phyloP scores from a whole-genome alignment of 768 basidiomycete genomes.

The Cystofilobasidium bisporidii region DNA sequence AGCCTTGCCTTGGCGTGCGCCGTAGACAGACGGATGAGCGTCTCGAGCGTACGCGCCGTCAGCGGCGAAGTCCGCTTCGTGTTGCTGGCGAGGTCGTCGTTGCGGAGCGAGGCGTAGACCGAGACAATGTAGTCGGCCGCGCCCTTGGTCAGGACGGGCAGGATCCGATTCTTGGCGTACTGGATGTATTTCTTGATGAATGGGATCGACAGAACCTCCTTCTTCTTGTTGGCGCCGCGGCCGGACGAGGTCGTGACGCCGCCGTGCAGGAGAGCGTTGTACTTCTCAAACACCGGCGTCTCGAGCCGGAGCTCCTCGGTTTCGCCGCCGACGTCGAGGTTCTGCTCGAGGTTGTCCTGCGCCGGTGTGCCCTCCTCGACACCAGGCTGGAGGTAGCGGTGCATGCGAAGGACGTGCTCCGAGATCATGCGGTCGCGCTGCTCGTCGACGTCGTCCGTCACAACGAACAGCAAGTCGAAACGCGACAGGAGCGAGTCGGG shows the following conservation, averaged over 20 bases:
- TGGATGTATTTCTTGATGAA: slow-evolving; percentile 99
- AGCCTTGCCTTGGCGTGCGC: slow-evolving; percentile 95
- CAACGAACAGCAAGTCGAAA: slow-evolving; percentile 96
- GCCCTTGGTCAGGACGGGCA: slow-evolving; percentile 78
- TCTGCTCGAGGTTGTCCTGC: slow-evolving; percentile 76
- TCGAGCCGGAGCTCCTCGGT: slow-evolving; percentile 49
- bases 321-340: slow-evolving; percentile 74
- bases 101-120: slow-evolving; percentile 81
- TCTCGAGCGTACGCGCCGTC: slow-evolving; percentile 96
- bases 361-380: slow-evolving; percentile 85
- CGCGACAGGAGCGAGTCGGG: slow-evolving; percentile 95
- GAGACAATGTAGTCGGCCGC: slow-evolving; percentile 90
- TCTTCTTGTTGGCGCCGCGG: slow-evolving; percentile 45
- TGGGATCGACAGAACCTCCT: slow-evolving; percentile 79
- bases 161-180: slow-evolving; percentile 80
- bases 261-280: slow-evolving; percentile 84
- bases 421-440: slow-evolving; percentile 85
- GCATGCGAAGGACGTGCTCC: slow-evolving; percentile 94
- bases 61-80: slow-evolving; percentile 92
- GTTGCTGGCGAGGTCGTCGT: slow-evolving; percentile 83
- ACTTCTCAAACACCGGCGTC: slow-evolving; percentile 85
- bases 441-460: slow-evolving; percentile 97
- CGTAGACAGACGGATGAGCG: slow-evolving; percentile 91
- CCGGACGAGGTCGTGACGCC: slow-evolving; percentile 49
- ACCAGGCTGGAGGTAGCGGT: slow-evolving; percentile 90